Evolutionary conservation across 106 monocot species (phyloP), one percentile per base, ranked within the genome.

Genomic region (Platanthera guangdongensis): DNA sequence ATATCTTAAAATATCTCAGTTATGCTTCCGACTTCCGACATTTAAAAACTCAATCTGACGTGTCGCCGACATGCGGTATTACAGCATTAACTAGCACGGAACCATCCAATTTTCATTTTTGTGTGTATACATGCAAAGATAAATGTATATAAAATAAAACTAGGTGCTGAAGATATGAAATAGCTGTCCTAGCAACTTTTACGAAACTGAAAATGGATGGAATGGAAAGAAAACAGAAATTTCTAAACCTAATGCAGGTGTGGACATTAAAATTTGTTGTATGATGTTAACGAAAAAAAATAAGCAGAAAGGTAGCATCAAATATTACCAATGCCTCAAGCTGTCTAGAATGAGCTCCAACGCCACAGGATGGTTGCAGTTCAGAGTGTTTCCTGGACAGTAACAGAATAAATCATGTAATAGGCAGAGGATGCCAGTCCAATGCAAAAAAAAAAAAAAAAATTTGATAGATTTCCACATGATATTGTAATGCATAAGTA

Each of bases 321-420:
- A 52, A 74, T 50, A 55, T 81, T 88, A 99, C 99, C 99, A 99
- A 78, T 99, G 92, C 75, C 92, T 90, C 78, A 99, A 84, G 76
- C 99, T 99, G 77, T 99, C 90, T 21, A 99, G 94, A 71, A 99
- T 84, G 73, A 99, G 94, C 60, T 99, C 88, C 94, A 85, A 92
- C 70, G 94, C 99, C 59, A 99, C 92, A 59, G 99, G 99, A 87
- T 99, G 94, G 71, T 99, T 99, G 83, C 94, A 99, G 74, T 99
- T 99, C 45, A 99, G 85, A 45, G 94, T 99, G 79, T 99, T 99
- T 76, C 99, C 99, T 99, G 79, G 13, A 81, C 51, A 75, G 6
- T 48, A 71, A 32, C 50, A 82, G 51, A 75, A 76, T 7, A 53
- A 53, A 32, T 32, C 32, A 65, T 32, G 32, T 3, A 65, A 32